A percentile compares a stretch with the other conserved stretches of the same genome.
Evolutionary conservation across 1,284 basidiomycete genomes (phyloP).

Genomic region (Sporisorium scitamineum): DNA sequence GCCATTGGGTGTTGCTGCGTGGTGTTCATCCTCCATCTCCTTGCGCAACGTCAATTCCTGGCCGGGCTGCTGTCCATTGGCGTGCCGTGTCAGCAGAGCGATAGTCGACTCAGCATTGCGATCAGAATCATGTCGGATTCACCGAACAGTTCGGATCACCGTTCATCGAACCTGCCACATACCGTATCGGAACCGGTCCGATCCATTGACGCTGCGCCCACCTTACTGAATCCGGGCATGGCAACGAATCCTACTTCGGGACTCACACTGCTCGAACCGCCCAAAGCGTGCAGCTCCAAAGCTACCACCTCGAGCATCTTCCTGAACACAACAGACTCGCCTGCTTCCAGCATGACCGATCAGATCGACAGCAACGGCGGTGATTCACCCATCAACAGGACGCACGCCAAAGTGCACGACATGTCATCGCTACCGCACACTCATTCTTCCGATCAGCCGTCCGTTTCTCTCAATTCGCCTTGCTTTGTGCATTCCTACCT

Average conservation of each 20-base stretch:
- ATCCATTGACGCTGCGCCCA: constrained; percentile 16
- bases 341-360: constrained; percentile 17
- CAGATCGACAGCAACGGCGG: neutral
- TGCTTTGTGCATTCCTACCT: constrained; percentile 62
- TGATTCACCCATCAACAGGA: constrained; percentile 31
- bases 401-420: constrained; percentile 49
- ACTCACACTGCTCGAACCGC: constrained; percentile 33
- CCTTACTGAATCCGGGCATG: constrained; percentile 44
- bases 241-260: constrained; percentile 40
- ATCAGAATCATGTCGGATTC: constrained; percentile 17
- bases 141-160: constrained; percentile 13
- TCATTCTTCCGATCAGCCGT: constrained; percentile 17
- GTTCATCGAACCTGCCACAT: neutral
- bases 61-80: constrained; percentile 15
- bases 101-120: neutral
- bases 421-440: constrained; percentile 37
- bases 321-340: constrained; percentile 23
- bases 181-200: constrained; percentile 22
- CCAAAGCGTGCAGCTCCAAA: constrained; percentile 24
- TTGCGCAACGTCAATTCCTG: neutral
- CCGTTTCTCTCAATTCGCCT: constrained; percentile 38
- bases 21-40: neutral
- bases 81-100: constrained; percentile 1
- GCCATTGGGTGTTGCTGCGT: neutral
- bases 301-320: constrained; percentile 14